Evolutionary conservation across 2,329 filamentous ascomycete species (phyloP).

Genomic region (Penicillium sp.): DNA sequence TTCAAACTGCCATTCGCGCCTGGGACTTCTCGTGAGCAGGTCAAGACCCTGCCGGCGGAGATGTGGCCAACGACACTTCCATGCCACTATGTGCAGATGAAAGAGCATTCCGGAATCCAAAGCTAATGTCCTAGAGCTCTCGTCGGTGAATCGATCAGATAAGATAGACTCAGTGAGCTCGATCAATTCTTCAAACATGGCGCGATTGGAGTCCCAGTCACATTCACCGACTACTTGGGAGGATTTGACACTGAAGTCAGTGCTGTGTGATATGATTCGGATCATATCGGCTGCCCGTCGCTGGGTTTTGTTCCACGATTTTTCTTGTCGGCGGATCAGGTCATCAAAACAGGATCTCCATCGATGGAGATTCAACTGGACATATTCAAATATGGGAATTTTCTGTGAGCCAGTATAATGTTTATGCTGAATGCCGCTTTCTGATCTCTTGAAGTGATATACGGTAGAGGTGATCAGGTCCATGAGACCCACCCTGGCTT

Average conservation of each 20-base stretch:
- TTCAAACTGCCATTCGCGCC: conserved; percentile 15
- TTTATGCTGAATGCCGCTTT: neutral
- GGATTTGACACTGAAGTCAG: conserved; percentile 3
- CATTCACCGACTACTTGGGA: conserved; percentile 8
- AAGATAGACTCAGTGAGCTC: conserved; percentile 3
- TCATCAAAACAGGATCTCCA: conserved; percentile 13
- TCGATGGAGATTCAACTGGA: neutral
- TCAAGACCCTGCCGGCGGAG: conserved; percentile 17
- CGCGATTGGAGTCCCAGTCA: conserved; percentile 13
- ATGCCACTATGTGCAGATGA: conserved; percentile 19
- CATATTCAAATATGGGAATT: neutral
- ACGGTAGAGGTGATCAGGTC: conserved; percentile 13
- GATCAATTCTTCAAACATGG: conserved; percentile 11
- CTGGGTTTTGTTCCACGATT: conserved; percentile 7
- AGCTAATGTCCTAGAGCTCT: conserved; percentile 8
- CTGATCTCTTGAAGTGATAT: neutral
- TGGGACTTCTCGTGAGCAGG: conserved; percentile 12
- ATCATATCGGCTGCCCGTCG: conserved; percentile 10
- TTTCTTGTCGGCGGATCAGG: conserved; percentile 1
- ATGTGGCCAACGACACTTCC: conserved; percentile 23
- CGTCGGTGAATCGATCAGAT: conserved; percentile 8
- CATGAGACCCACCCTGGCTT: conserved; percentile 11
- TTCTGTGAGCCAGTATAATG: neutral
- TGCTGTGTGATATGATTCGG: conserved; percentile 9
- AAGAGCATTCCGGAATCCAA: conserved; percentile 19